Evolutionary conservation across 345 rosid species (phyloP), one percentile per base, ranked within the genome.

Genomic region (Brassica juncea): DNA sequence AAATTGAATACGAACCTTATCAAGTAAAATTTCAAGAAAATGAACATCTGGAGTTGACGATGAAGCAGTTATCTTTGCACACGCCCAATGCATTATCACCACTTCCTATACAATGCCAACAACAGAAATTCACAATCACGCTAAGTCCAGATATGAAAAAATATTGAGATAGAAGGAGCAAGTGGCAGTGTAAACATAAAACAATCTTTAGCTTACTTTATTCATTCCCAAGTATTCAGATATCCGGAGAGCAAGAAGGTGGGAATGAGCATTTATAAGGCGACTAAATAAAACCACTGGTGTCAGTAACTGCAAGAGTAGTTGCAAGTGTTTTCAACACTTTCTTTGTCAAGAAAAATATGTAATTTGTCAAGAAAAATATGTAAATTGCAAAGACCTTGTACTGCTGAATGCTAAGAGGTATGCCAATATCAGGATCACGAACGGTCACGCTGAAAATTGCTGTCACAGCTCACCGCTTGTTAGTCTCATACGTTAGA

Each of bases 11-110:
- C 62, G 76, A 78, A 94, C 99, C 99, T 95, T 95, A 82, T 93
- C 96, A 74, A 95, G 97, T 76, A 93, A 86, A 81, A 91, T 86
- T 79, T 95, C 98, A 78, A 95, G 90, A 82, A 95, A 96, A 71
- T 83, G 76, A 70, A 88, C 81, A 82, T 95, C 99, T 52, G 97
- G 91, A 84, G 91, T 89, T 68, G 99, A 87, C 77, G 89, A 84
- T 23, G 96, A 95, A 84, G 98, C 91, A 59, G 97, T 87, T 82
- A 95, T 91, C 87, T 93, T 95, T 23, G 92, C 85, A 84, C 99
- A 93, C 10, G 99, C 92, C 98, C 99, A 95, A 71, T 95, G 99
- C 98, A 93, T 95, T 85, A 95, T 88, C 79, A 93, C 99, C 83
- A 89, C 93, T 85, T 93, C 99, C 99, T 93, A 71, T 16, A 71